Evolutionary conservation across 495 filamentous ascomycete genomes (phyloP), one percentile per base, ranked within the genome.

Genomic region (Penicillium soppii): DNA sequence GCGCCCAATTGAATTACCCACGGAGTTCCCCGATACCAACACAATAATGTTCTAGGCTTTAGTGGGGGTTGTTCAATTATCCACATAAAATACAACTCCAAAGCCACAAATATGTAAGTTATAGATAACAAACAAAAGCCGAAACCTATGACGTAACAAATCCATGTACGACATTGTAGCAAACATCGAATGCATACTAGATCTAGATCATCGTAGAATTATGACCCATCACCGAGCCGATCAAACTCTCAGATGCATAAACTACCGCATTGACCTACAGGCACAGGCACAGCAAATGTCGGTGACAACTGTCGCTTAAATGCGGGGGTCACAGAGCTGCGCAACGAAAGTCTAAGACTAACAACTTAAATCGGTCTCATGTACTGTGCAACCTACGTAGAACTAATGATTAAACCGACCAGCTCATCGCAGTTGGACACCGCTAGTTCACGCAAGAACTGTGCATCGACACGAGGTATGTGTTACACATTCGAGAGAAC

Each of bases 91-190:
- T n/a, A n/a, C n/a, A n/a, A n/a, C n/a, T n/a, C n/a, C n/a, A n/a
- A n/a, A n/a, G n/a, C n/a, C n/a, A n/a, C n/a, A n/a, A n/a, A n/a
- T n/a, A n/a, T n/a, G n/a, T n/a, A n/a, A n/a, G n/a, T n/a, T n/a
- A n/a, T n/a, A n/a, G 61, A 75, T 49, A 79, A 82, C 70, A 76
- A 85, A 56, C 5, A 32, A 32, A 12, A 12, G 5, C 29, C 29
- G 29, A 32, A 32, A 12, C 7, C 29, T 32, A 32, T 32, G 29
- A 32, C 29, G 29, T 12, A 32, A 32, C 29, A 32, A 5, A 3
- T 7, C 10, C 29, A 32, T 32, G 29, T 32, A 32, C 29, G 29
- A 32, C 29, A 32, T 32, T 32, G 7, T 32, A 32, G 16, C 36
- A 12, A 39, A 39, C 36, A 20, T 6, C 5, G 16, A 10, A 39